Base-by-base conservation (phyloP, 2,329 filamentous ascomycete species). In the Colletotrichum lupini region DNA sequence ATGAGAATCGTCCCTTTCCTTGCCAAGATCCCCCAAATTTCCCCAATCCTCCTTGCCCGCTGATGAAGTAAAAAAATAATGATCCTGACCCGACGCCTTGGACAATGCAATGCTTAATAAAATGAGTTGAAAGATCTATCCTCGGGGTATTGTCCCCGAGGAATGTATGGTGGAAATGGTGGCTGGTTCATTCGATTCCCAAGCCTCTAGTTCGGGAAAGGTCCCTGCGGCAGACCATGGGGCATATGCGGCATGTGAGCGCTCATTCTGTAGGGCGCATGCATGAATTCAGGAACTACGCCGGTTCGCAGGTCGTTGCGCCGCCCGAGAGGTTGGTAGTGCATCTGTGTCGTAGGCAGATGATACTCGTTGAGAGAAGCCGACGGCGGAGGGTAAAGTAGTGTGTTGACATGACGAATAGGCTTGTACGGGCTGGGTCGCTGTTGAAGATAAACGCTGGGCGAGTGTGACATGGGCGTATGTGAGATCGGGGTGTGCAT, bases 361-460 rank as follows among this genome's bases (percentile, higher is more conserved):
- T 93, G 87, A 79, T 95, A 93, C 77, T 93, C 89, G 75, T 96
- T 92, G 75, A 97, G 89, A 8, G 94, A 94, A 9, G 91, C 88
- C 28, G 94, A 93, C 0, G 95, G 94, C 7, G 95, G 94, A 37
- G 95, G 95, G 72, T 97, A 95, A 35, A 98, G 87, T n/a, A 98
- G 89, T 0, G 95, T 97, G 77, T 97, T 95, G 72, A 98, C 94
- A 74, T 94, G 90, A 66, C 95, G 93, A 52, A 98, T 93, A 1
- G 96, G 96, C 75, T 95, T 94, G 83, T 98, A 98, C 3, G 97
- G 97, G 68, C 96, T 98, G 75, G 94, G 92, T 69, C 97, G 91
- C 80, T 98, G 94, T 79, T 94, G 93, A 49, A 98, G 87, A 82
- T 97, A 97, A 78, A 94, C 91, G 12, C 94, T 95, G 1, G 96